Conservation (phyloP, 768 basidiomycete genomes). For the Pleurotus salmoneostramineus region DNA sequence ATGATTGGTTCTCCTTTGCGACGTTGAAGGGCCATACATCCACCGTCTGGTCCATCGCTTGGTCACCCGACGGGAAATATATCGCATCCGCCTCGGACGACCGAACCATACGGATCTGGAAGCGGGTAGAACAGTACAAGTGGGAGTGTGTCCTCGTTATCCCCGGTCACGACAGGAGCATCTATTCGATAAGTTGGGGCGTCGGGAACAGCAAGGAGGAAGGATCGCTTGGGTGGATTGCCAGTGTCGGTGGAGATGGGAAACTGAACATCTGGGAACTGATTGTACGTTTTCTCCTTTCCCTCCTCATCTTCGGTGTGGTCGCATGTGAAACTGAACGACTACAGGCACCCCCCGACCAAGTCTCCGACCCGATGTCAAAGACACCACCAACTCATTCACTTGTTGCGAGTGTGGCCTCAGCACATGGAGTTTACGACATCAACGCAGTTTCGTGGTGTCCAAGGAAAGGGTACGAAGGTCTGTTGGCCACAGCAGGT, state of each 20-base stretch:
- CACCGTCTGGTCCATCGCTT: conserved; percentile 92
- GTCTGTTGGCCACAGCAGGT: conserved; percentile 75
- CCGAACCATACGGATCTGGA: conserved; percentile 82
- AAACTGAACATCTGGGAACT: conserved; percentile 79
- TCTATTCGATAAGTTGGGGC: conserved; percentile 83
- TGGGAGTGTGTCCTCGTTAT: conserved; percentile 64
- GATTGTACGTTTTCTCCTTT: conserved; percentile 33
- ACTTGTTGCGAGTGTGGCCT: conserved; percentile 53
- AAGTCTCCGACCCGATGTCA: conserved; percentile 6
- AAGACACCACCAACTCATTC: conserved; percentile 26
- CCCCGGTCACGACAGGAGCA: conserved; percentile 62
- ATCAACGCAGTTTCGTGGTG: conserved; percentile 88
- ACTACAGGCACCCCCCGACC: conserved; percentile 22
- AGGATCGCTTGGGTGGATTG: conserved; percentile 73
- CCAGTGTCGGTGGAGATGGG: conserved; percentile 85
- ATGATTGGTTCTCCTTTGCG: conserved; percentile 89
- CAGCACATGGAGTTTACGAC: conserved; percentile 81
- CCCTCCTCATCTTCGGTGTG: not conserved
- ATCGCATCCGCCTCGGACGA: conserved; percentile 89
- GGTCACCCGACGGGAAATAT: conserved; percentile 71
- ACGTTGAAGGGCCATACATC: conserved; percentile 79
- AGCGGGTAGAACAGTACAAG: conserved; percentile 52
- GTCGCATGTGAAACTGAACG: not conserved
- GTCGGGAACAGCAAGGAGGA: conserved; percentile 29
- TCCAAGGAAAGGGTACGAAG: conserved; percentile 55